A percentile compares a stretch with the other conserved stretches of the same genome.
phyloP scores from a whole-genome alignment of 2,329 filamentous ascomycete species.

The Pestalotiopsis sp. region DNA sequence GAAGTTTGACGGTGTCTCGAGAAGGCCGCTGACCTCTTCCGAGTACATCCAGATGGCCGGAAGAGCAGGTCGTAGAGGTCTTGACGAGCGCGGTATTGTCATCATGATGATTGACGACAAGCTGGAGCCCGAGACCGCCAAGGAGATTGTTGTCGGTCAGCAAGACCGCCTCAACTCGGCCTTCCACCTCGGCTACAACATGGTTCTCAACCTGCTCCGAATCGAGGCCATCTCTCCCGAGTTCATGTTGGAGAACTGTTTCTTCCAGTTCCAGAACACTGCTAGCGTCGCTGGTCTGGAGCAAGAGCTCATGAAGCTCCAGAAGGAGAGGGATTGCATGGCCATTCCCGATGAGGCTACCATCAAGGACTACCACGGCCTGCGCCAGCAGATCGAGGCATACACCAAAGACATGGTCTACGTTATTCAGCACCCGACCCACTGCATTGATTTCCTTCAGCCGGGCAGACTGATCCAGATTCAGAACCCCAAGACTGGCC shows the following conservation, averaged over 20 bases:
- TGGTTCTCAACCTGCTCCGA: conserved; percentile 94
- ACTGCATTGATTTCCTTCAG: conserved; percentile 83
- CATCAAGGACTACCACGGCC: conserved; percentile 91
- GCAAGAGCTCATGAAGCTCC: conserved; percentile 77
- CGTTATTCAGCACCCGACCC: conserved; percentile 89
- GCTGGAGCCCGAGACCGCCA: conserved; percentile 92
- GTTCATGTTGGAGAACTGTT: conserved; percentile 98
- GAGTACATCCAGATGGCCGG: conserved; percentile 99
- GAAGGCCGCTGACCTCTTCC: conserved; percentile 85
- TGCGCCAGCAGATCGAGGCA: conserved; percentile 79
- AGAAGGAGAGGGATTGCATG: conserved; percentile 72
- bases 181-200: conserved; percentile 98
- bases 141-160: conserved; percentile 92
- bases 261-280: conserved; percentile 97
- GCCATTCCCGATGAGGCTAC: conserved; percentile 82
- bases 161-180: conserved; percentile 98
- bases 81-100: conserved; percentile 96
- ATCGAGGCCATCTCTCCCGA: conserved; percentile 99
- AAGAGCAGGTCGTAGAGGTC: conserved; percentile 91
- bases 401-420: conserved; percentile 88
- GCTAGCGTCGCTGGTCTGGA: conserved; percentile 83
- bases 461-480: conserved; percentile 86
- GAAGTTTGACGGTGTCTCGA: conserved; percentile 85
- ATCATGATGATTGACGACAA: conserved; percentile 99
- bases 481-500: conserved; percentile 66